Evolutionary conservation across 192 early-diverging fungal species (phyloP).

Genomic region (Backusella westeae): DNA sequence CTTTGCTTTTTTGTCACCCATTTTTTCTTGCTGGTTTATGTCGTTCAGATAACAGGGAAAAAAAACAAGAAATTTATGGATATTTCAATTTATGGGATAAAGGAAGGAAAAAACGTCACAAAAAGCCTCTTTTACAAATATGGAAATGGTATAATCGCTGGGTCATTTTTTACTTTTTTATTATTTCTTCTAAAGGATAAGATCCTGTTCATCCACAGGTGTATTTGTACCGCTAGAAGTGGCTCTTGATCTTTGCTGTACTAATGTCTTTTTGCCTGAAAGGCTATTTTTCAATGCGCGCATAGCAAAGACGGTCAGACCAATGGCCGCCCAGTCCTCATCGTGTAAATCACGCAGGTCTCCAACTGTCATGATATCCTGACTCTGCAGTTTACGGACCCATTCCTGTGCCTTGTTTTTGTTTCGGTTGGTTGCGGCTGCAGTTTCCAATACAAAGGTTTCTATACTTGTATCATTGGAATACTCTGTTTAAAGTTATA

Average conservation of each 20-base stretch:
- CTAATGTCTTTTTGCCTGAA: conserved; percentile 34
- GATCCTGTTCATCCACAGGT: conserved; percentile 22
- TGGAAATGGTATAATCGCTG: neutral
- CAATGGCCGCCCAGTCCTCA: conserved; percentile 69
- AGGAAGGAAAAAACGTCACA: neutral
- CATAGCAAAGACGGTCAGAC: conserved; percentile 55
- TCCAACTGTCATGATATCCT: conserved; percentile 80
- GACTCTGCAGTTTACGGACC: conserved; percentile 60
- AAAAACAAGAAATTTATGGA: neutral
- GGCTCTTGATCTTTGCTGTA: neutral
- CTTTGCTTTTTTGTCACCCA: conserved; percentile 2
- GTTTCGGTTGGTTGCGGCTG: conserved; percentile 60
- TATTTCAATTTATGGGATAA: neutral
- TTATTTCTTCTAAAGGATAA: neutral
- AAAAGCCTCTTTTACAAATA: neutral
- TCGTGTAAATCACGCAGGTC: conserved; percentile 72
- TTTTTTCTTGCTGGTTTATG: neutral
- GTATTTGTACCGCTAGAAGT: conserved; percentile 17
- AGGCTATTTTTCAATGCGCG: conserved; percentile 54
- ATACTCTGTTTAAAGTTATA: conserved; percentile 39
- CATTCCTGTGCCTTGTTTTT: conserved; percentile 72
- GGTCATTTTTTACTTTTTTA: too few relatives aligned
- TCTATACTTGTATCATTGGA: conserved; percentile 61
- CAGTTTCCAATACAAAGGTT: conserved; percentile 70
- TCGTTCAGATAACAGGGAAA: neutral